Base-by-base conservation (phyloP, 2,329 filamentous ascomycete genomes). In the Microdochium bolleyi region DNA sequence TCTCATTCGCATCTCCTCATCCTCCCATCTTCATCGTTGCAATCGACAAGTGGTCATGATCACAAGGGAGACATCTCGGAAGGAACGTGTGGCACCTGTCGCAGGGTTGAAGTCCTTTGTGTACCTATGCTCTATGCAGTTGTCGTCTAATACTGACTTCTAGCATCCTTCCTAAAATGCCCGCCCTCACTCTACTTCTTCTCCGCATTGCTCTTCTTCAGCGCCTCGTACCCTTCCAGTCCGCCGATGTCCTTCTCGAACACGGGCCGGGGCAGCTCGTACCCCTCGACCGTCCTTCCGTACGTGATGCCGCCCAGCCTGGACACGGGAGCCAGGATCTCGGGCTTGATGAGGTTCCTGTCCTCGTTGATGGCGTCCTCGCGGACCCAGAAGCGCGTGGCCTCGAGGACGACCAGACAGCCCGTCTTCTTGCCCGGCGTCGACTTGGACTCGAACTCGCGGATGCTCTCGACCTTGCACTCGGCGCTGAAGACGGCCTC, bases 291-390 rank as follows among this genome's bases (percentile, higher is more conserved):
- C 0, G 80, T 73, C 46, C 91, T 78, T 0, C 79, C 87, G 66
- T 96, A 97, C 0, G 87, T 87, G 61, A 96, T 95, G 1, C 92
- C 92, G 24, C 92, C 92, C 24, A 96, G 63, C 37, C 92, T 81
- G 57, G 82, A 83, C 16, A 96, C 78, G 0, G 92, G 90, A 56
- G 82, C 82, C 53, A 96, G 70, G 9, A 95, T 77, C 71, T 85
- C 78, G 11, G 89, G 82, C 67, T 95, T 88, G 53, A 97, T 75
- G 44, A 89, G 61, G 58, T 83, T 89, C 63, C 76, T 79, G 9
- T 90, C 85, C 64, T 88, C 82, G 61, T 95, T 89, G 55, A 96
- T 73, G 2, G 91, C 91, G 70, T 96, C 92, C 66, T 95, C 89
- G 51, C 92, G 74, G 2, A 85, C 90, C 90, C 92, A 96, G 65